Base-by-base conservation (phyloP, 2,329 filamentous ascomycete species). In the Cryoendolithus antarcticus region DNA sequence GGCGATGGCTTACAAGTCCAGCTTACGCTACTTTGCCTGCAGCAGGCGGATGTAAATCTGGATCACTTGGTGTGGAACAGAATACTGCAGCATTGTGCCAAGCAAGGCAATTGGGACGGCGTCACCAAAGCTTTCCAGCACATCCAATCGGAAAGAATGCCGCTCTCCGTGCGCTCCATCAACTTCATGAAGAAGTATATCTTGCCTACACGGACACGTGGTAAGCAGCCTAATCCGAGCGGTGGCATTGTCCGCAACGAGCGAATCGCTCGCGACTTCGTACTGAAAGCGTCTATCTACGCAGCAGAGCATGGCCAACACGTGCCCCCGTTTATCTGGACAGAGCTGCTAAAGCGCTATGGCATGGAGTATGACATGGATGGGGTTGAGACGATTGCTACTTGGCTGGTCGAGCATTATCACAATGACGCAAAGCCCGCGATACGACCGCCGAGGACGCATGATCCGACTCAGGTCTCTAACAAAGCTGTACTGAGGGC, bases 331-430 rank as follows among this genome's bases (percentile, higher is more conserved):
- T 13, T 57, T 62, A 3, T 56, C 46, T 82, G 77, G 77, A 56
- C 60, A 34, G 74, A 80, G 50, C 61, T 77, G 7, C 51, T 81
- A 32, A 71, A 71, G 34, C 67, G 75, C 21, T 66, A 74, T 34
- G 77, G 76, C 3, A 78, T 75, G 71, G 54, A 61, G 6, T 61
- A 67, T 6, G 62, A 66, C 10, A 66, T 74, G 50, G 51, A 65
- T 9, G 69, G 72, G 27, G 58, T 80, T 5, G 62, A 65, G 42
- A 63, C 64, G 13, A 59, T 77, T 19, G 61, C 68, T 9, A 48
- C 70, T 32, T 72, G 66, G 71, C 62, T 81, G 3, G 61, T 32
- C 13, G 19, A 27, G n/a, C 24, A 27, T 3, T 11, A 33, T 6
- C 31, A 12, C 10, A 12, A 33, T 9, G 31, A 33, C n/a, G 10